Base-by-base conservation (phyloP, 2,329 filamentous ascomycete species). In the Ascochyta koolunga region DNA sequence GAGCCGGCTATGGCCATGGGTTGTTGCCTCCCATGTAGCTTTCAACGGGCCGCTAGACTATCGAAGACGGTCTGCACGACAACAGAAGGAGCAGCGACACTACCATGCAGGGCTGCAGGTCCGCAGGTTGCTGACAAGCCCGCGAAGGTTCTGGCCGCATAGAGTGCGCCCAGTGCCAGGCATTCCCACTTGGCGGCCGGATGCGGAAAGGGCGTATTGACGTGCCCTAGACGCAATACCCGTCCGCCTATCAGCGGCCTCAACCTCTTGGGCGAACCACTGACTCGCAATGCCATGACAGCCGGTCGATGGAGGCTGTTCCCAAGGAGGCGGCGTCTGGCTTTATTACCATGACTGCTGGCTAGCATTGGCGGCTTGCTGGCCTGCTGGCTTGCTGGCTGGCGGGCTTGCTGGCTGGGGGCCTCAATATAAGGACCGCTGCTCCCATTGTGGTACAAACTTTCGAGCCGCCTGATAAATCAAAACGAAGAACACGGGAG, bases 371-470 rank as follows among this genome's bases (percentile, higher is more conserved):
- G 65, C 66, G 67, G 64, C 65, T 68, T 65, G 63, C 48, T 54
- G 22, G 22, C 22, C 7, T 24, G 7, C 4, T 24, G 22, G 22
- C 22, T 24, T 27, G 25, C 7, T 27, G 25, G 25, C 25, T 10
- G 7, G 22, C 22, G 66, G 66, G 63, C 65, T 68, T 65, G 63
- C 48, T 54, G 62, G 57, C 59, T 62, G 58, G n/a, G n/a, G n/a
- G 60, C 59, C 58, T 53, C 54, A 61, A 61, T 67, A 68, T 69
- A 69, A 69, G 67, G 61, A 60, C 56, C 49, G 57, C 56, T 61
- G 46, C 39, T 65, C 66, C 64, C 63, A 58, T 47, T 37, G 47
- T 57, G 49, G 56, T 50, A 54, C 54, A 56, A 48, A 48, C 61
- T 61, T 48, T 53, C 33, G 51, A 60, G 45, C 56, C 32, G 16